These are phyloP conservation scores for Clarireedia sp. DNA, from an alignment of 2,329 filamentous ascomycete species.

Conservation along the genomic window DNA sequence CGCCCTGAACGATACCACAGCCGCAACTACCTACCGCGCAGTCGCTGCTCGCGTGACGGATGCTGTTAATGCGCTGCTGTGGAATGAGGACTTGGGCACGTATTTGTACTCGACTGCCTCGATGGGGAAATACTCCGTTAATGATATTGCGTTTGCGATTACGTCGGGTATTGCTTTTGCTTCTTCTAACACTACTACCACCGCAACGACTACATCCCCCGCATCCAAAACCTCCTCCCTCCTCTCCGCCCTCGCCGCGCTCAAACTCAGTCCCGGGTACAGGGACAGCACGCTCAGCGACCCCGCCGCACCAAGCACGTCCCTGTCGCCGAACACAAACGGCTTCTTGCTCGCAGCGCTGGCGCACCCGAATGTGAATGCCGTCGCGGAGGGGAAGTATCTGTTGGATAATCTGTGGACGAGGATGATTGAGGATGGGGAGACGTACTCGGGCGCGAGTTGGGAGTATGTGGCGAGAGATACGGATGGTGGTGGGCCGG, in stretches of 20 bases:
- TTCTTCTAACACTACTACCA: too few species aligned
- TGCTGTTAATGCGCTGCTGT: slow-evolving; percentile 29
- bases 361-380: slow-evolving; percentile 8
- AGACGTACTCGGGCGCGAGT: slow-evolving; percentile 33
- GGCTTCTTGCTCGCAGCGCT: background rate
- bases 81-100: slow-evolving; percentile 27
- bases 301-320: background rate
- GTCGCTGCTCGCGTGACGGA: slow-evolving; percentile 20
- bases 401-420: slow-evolving; percentile 35
- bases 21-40: slow-evolving; percentile 20
- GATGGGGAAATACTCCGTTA: slow-evolving; percentile 29
- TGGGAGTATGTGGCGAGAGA: slow-evolving; percentile 38
- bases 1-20: slow-evolving; percentile 26
- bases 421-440: slow-evolving; percentile 33
- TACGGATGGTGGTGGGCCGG: slow-evolving; percentile 23
- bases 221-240: background rate
- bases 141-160: background rate
- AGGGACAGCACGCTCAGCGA: background rate
- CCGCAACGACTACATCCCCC: too few species aligned
- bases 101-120: slow-evolving; percentile 27
- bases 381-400: slow-evolving; percentile 2
- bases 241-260: background rate
- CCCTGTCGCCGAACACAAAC: background rate
- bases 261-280: background rate
- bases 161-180: background rate